phyloP scores from a whole-genome alignment of 2,329 filamentous ascomycete genomes.

The Aspergillus fructus region DNA sequence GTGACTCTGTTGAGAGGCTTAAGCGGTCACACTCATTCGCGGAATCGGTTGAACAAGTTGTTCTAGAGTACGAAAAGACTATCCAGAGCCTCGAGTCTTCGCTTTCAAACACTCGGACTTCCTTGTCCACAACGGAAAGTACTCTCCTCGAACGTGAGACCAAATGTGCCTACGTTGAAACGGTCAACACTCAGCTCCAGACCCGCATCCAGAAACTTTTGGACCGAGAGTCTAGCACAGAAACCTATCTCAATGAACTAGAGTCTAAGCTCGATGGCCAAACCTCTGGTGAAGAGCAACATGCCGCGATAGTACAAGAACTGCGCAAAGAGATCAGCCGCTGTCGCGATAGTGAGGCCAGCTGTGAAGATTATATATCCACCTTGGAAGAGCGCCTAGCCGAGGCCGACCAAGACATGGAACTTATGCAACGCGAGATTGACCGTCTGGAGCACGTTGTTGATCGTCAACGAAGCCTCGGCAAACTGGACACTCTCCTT shows the following conservation, averaged over 20 bases:
- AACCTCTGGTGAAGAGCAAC: slow-evolving; percentile 89
- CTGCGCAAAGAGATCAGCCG: slow-evolving; percentile 88
- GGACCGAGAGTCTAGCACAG: slow-evolving; percentile 87
- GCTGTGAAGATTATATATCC: slow-evolving; percentile 94
- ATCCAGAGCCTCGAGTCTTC: slow-evolving; percentile 92
- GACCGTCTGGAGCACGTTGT: slow-evolving; percentile 92
- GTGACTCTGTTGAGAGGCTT: slow-evolving; percentile 80
- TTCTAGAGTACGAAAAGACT: slow-evolving; percentile 97
- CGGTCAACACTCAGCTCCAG: slow-evolving; percentile 86
- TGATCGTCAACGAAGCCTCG: slow-evolving; percentile 90
- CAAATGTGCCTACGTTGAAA: slow-evolving; percentile 89
- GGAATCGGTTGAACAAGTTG: slow-evolving; percentile 91
- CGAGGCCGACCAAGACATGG: slow-evolving; percentile 92
- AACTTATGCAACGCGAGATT: slow-evolving; percentile 95
- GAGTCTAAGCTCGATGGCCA: slow-evolving; percentile 89
- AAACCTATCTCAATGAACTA: slow-evolving; percentile 87
- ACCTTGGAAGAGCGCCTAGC: slow-evolving; percentile 93
- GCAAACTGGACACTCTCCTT: slow-evolving; percentile 88
- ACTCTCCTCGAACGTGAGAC: slow-evolving; percentile 88
- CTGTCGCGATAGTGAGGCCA: slow-evolving; percentile 83
- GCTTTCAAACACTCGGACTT: slow-evolving; percentile 80
- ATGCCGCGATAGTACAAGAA: slow-evolving; percentile 78
- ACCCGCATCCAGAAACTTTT: slow-evolving; percentile 86
- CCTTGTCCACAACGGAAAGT: slow-evolving; percentile 81
- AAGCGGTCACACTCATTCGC: slow-evolving; percentile 96